These are phyloP conservation scores for Potentilla sterilis DNA, from an alignment of 306 rosid species.

Conservation along the genomic window DNA sequence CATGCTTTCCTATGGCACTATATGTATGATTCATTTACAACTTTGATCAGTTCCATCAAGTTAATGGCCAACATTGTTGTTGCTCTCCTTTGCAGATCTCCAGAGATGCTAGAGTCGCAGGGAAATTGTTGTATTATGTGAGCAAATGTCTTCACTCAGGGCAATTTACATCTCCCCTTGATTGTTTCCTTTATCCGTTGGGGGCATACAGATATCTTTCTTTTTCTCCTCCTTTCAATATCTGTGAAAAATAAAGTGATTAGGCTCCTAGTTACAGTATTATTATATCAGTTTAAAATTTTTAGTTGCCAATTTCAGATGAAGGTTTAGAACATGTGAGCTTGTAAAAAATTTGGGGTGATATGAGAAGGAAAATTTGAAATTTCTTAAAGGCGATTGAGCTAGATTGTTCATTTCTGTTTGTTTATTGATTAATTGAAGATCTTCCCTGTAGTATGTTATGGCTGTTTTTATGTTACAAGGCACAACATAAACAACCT, in stretches of 20 bases:
- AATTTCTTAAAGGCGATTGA: not conserved
- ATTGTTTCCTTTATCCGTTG: conserved; percentile 28
- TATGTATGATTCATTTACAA: not conserved
- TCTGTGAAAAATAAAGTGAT: conserved; percentile 22
- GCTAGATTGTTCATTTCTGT: not conserved
- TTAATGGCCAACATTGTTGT: conserved; percentile 15
- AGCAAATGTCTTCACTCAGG: conserved; percentile 28
- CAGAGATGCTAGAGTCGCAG: conserved; percentile 74
- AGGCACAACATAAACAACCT: not conserved
- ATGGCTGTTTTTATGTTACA: not conserved
- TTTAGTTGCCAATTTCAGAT: conserved; percentile 10
- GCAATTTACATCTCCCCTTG: conserved; percentile 8
- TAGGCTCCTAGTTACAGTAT: not conserved
- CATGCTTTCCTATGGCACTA: not conserved
- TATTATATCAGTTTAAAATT: not conserved
- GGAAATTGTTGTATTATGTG: conserved; percentile 78
- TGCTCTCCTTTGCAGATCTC: conserved; percentile 63
- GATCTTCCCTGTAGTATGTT: not conserved
- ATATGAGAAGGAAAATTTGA: not conserved
- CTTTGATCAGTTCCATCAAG: not conserved
- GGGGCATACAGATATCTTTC: not conserved
- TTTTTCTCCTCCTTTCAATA: not conserved
- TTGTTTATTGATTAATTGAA: not conserved
- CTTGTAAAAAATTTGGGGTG: conserved; percentile 14
- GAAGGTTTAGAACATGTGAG: conserved; percentile 5